phyloP scores from a whole-genome alignment of 1,139 yeast species.

The Yamadazyma triangularis region DNA sequence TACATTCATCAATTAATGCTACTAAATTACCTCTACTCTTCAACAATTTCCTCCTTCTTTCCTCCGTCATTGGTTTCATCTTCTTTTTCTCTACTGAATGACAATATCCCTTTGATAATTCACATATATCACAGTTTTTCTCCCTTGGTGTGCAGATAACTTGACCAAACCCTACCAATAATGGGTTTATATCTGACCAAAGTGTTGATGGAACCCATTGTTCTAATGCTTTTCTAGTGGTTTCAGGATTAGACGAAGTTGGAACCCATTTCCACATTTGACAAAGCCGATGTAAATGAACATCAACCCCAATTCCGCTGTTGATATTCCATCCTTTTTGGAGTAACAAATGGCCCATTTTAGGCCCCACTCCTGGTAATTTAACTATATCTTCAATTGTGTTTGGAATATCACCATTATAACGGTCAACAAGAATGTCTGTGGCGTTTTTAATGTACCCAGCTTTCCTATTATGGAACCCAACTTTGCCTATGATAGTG shows the following conservation, averaged over 20 bases:
- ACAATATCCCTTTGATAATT: conserved; percentile 51
- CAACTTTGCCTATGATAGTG: conserved; percentile 68
- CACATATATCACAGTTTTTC: conserved; percentile 71
- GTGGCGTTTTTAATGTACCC: conserved; percentile 62
- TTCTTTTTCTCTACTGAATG: conserved; percentile 45
- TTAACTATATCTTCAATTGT: conserved; percentile 61
- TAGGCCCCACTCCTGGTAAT: conserved; percentile 94
- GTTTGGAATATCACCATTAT: conserved; percentile 65
- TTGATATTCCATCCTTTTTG: conserved; percentile 79
- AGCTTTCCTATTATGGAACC: conserved; percentile 83
- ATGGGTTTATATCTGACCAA: conserved; percentile 85
- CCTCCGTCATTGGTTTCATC: conserved; percentile 23
- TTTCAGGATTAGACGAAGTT: conserved; percentile 62
- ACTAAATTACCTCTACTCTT: conserved; percentile 34
- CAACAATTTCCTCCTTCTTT: conserved; percentile 27
- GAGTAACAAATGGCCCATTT: conserved; percentile 81
- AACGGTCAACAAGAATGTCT: conserved; percentile 44
- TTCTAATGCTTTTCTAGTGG: conserved; percentile 64
- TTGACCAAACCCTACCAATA: conserved; percentile 92
- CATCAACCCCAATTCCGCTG: conserved; percentile 90
- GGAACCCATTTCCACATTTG: conserved; percentile 80
- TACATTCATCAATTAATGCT: too few species aligned
- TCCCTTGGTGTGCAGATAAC: conserved; percentile 74
- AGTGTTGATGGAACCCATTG: conserved; percentile 66
- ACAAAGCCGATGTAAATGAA: conserved; percentile 80